Conservation (phyloP, 306 rosid species). For the Calophaca sinica region DNA sequence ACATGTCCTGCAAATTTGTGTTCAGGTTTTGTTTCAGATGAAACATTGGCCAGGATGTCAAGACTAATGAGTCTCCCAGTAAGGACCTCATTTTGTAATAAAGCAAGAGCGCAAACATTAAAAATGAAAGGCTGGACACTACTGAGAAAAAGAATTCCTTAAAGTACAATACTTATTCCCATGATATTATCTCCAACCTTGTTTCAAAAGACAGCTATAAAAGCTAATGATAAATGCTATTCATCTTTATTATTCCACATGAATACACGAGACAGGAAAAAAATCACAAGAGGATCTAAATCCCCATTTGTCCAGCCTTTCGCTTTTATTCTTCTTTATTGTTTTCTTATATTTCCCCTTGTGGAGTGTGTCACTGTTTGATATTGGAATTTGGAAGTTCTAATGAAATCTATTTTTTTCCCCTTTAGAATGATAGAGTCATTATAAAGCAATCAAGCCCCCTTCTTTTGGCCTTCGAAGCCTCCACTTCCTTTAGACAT, state of each 20-base stretch:
- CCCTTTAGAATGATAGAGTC: constrained; percentile 26
- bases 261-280: neutral
- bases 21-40: constrained; percentile 23
- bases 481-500: constrained; percentile 40
- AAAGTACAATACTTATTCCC: constrained; percentile 10
- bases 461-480: constrained; percentile 35
- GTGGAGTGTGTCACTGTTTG: constrained; percentile 6
- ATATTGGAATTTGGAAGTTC: constrained; percentile 33
- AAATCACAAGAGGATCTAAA: constrained; percentile 24
- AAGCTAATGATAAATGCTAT: constrained; percentile 7
- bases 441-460: constrained; percentile 29
- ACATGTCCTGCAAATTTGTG: constrained; percentile 59
- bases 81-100: constrained; percentile 17
- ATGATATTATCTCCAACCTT: constrained; percentile 2
- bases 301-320: neutral
- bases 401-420: constrained; percentile 13
- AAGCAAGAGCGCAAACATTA: neutral
- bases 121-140: neutral
- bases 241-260: constrained; percentile 25
- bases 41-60: constrained; percentile 38
- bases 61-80: neutral
- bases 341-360: neutral
- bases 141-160: neutral
- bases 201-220: neutral
- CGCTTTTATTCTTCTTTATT: constrained; percentile 6